phyloP scores from a whole-genome alignment of 768 basidiomycete species.

The Collybia sp. region DNA sequence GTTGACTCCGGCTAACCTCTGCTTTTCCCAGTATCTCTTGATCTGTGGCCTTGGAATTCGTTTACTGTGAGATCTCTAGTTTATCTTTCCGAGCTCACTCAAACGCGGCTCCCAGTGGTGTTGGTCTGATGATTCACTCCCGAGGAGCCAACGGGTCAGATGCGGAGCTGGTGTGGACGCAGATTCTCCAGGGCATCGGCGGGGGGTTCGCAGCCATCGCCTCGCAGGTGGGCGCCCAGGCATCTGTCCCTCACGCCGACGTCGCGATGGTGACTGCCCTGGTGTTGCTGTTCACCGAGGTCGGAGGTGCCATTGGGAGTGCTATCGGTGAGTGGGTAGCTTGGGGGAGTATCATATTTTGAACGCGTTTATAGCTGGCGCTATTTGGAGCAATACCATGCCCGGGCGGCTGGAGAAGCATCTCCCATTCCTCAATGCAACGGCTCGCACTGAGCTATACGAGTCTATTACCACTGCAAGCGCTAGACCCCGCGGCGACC shows the following conservation, averaged over 20 bases:
- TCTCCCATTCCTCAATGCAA: constrained; percentile 44
- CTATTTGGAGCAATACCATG: constrained; percentile 65
- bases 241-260: constrained; percentile 58
- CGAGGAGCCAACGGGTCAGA: constrained; percentile 54
- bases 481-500: constrained; percentile 42
- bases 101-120: constrained; percentile 33
- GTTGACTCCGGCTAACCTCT: background rate
- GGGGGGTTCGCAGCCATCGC: constrained; percentile 64
- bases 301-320: constrained; percentile 63
- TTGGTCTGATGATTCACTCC: constrained; percentile 67
- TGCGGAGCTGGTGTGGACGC: constrained; percentile 57
- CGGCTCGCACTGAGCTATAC: constrained; percentile 41
- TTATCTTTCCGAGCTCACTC: background rate
- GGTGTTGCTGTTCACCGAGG: constrained; percentile 64
- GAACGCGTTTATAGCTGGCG: constrained; percentile 36
- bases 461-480: constrained; percentile 52
- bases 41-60: constrained; percentile 56
- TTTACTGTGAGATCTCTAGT: constrained; percentile 32
- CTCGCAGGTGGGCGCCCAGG: constrained; percentile 59
- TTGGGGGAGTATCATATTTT: background rate
- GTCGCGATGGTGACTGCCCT: constrained; percentile 66
- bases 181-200: constrained; percentile 70
- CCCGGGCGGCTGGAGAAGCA: constrained; percentile 51
- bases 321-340: constrained; percentile 40
- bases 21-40: constrained; percentile 33